phyloP scores from a whole-genome alignment of 495 filamentous ascomycete genomes.

The Penicillium ochrochloron region DNA sequence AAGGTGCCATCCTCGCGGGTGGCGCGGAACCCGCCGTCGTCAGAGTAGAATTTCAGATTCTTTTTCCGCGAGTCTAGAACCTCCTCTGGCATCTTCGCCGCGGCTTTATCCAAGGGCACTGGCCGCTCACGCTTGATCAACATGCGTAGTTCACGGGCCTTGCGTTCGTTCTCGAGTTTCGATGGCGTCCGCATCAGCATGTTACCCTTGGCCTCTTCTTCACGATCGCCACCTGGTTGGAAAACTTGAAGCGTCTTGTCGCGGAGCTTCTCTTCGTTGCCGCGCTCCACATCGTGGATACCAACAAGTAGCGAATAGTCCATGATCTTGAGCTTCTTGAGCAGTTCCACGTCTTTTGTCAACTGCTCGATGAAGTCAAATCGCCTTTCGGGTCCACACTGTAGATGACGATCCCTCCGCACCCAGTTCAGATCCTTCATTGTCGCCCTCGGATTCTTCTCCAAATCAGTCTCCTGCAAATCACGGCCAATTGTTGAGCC shows the following conservation, averaged over 20 bases:
- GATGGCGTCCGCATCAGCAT: slow-evolving; percentile 89
- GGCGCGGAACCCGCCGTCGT: slow-evolving; percentile 91
- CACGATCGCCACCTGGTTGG: slow-evolving; percentile 77
- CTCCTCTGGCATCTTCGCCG: slow-evolving; percentile 88
- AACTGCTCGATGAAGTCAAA: slow-evolving; percentile 86
- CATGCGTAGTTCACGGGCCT: slow-evolving; percentile 88
- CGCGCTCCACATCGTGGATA: slow-evolving; percentile 85
- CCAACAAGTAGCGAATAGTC: slow-evolving; percentile 96
- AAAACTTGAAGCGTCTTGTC: slow-evolving; percentile 96
- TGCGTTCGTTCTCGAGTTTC: slow-evolving; percentile 88
- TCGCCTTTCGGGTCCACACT: slow-evolving; percentile 87
- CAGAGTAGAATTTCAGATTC: slow-evolving; percentile 80
- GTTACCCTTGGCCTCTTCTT: slow-evolving; percentile 59
- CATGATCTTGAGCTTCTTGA: slow-evolving; percentile 94
- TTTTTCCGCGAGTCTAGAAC: slow-evolving; percentile 67
- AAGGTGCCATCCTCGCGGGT: slow-evolving; percentile 87
- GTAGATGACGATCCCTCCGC: slow-evolving; percentile 79
- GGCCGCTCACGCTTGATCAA: slow-evolving; percentile 92
- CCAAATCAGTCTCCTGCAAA: slow-evolving; percentile 84
- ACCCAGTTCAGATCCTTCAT: slow-evolving; percentile 98
- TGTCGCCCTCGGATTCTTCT: slow-evolving; percentile 87
- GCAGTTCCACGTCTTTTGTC: slow-evolving; percentile 78
- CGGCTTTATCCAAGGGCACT: slow-evolving; percentile 82
- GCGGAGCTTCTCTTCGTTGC: slow-evolving; percentile 94
- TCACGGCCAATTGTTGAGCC: slow-evolving; percentile 96